Conservation (phyloP, 176 grass and related monocot genomes). For the Oryza rufipogon region DNA sequence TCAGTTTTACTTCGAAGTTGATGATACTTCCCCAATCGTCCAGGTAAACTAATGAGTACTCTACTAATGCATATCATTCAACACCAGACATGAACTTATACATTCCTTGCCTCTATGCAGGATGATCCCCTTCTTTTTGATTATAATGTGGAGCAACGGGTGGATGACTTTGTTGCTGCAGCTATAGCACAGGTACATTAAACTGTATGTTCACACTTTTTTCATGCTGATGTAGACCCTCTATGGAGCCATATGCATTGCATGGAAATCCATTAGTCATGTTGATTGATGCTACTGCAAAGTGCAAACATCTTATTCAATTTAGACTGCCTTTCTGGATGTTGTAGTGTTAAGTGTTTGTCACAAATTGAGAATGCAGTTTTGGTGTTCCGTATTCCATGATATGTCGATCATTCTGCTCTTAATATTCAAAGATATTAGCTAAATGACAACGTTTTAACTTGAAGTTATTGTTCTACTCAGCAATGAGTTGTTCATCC, state of each 20-base stretch:
- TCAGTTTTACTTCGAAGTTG: constrained; percentile 91
- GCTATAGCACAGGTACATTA: constrained; percentile 78
- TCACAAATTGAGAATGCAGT: constrained; percentile 11
- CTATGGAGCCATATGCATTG: constrained; percentile 13
- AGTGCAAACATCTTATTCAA: constrained; percentile 19
- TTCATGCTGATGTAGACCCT: not conserved
- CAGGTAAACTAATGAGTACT: constrained; percentile 63
- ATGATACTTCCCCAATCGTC: constrained; percentile 70
- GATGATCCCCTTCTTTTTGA: constrained; percentile 90
- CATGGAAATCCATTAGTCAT: constrained; percentile 6
- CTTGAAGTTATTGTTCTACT: constrained; percentile 14
- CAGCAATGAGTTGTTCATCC: constrained; percentile 19
- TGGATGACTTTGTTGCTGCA: constrained; percentile 95
- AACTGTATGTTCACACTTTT: constrained; percentile 35
- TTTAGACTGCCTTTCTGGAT: constrained; percentile 22
- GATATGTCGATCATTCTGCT: constrained; percentile 13
- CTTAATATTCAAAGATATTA: constrained; percentile 2
- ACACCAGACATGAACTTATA: not conserved
- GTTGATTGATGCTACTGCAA: constrained; percentile 15
- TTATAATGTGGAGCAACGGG: constrained; percentile 94
- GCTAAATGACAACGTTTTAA: constrained; percentile 16
- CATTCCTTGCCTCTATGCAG: constrained; percentile 48
- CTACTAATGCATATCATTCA: not conserved
- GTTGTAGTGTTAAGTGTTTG: constrained; percentile 1
- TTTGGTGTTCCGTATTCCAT: constrained; percentile 5